phyloP scores from a whole-genome alignment of 176 grass and related monocot species.

The Oropetium thomaeum region DNA sequence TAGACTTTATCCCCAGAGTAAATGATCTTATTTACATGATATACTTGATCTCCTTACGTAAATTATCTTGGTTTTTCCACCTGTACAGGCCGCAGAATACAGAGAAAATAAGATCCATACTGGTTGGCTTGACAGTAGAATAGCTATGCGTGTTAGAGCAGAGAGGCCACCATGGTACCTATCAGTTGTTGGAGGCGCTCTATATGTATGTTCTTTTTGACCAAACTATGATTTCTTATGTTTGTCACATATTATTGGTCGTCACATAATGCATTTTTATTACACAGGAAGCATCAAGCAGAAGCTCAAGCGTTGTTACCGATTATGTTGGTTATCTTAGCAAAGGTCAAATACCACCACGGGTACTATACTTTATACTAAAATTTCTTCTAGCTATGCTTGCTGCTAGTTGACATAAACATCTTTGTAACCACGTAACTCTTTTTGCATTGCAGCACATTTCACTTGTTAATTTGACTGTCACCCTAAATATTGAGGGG shows the following conservation, averaged over 20 bases:
- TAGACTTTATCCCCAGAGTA: conserved; percentile 13
- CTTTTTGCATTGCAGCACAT: conserved; percentile 73
- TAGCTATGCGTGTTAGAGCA: conserved; percentile 98
- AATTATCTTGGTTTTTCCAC: conserved; percentile 26
- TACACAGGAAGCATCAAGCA: conserved; percentile 92
- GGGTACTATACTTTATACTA: conserved; percentile 53
- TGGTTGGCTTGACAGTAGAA: conserved; percentile 98
- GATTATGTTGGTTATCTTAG: conserved; percentile 96
- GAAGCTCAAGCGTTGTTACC: conserved; percentile 70
- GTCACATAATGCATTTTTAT: conserved; percentile 32
- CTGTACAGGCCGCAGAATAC: conserved; percentile 66
- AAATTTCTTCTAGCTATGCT: conserved; percentile 31
- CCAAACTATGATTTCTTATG: conserved; percentile 23
- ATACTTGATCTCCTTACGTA: conserved; percentile 8
- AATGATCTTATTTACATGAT: conserved; percentile 20
- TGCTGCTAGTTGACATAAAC: conserved; percentile 18
- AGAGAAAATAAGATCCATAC: conserved; percentile 98
- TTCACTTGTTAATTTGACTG: conserved; percentile 94
- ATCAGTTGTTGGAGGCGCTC: conserved; percentile 92
- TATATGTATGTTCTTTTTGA: conserved; percentile 70
- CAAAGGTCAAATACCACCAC: conserved; percentile 99
- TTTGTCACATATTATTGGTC: conserved; percentile 2
- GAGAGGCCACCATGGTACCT: conserved; percentile 99
- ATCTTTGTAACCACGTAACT: conserved; percentile 28
- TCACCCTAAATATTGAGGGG: conserved; percentile 94